Percentiles rank a stretch among this genome's conserved stretches.
Evolutionary conservation across 768 basidiomycete species (phyloP).

Genomic region (Trametes punicea): DNA sequence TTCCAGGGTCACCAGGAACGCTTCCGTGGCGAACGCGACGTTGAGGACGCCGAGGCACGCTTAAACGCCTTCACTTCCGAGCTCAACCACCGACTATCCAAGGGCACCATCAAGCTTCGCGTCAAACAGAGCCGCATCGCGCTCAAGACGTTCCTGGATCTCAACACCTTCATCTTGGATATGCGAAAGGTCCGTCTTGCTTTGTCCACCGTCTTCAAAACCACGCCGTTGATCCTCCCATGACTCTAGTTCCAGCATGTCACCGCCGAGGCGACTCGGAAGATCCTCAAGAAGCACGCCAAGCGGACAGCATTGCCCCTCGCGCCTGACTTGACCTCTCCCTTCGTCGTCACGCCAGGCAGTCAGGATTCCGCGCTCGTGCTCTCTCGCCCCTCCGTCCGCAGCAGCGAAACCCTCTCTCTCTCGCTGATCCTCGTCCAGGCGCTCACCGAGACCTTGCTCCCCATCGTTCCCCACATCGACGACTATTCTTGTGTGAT

Average conservation of each 20-base stretch:
- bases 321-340: slow-evolving; percentile 33
- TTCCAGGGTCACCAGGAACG: slow-evolving; percentile 73
- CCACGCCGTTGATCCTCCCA: background rate
- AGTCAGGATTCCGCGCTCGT: background rate
- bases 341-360: slow-evolving; percentile 12
- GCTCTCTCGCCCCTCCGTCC: background rate
- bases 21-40: slow-evolving; percentile 60
- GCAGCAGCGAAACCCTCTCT: slow-evolving; percentile 29
- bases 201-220: background rate
- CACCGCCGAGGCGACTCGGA: slow-evolving; percentile 85
- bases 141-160: slow-evolving; percentile 47
- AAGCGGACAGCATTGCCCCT: slow-evolving; percentile 84
- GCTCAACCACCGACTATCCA: slow-evolving; percentile 43
- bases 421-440: slow-evolving; percentile 71
- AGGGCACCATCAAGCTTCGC: slow-evolving; percentile 46
- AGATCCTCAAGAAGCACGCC: slow-evolving; percentile 92
- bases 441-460: slow-evolving; percentile 74
- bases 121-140: slow-evolving; percentile 44
- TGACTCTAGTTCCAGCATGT: slow-evolving; percentile 71
- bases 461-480: slow-evolving; percentile 75
- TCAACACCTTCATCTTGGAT: slow-evolving; percentile 78
- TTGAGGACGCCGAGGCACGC: slow-evolving; percentile 67
- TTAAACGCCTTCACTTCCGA: slow-evolving; percentile 65
- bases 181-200: slow-evolving; percentile 60
- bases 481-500: slow-evolving; percentile 88